Conservation (phyloP, 108 stramenopile genomes). For the Nitzschia putrida region DNA sequence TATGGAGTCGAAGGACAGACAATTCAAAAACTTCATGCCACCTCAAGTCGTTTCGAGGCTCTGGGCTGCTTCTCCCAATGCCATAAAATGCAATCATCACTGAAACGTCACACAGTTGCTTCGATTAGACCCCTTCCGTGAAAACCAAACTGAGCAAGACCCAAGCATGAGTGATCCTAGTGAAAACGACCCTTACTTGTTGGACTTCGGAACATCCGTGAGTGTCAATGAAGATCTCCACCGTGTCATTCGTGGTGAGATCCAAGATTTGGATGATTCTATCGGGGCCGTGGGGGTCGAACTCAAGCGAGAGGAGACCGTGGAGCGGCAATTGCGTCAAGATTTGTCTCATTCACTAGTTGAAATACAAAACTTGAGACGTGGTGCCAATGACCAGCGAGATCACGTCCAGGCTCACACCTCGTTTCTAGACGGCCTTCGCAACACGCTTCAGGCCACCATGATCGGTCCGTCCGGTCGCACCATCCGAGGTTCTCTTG, state of each 20-base stretch:
- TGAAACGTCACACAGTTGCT: background rate
- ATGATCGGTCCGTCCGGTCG: slow-evolving; percentile 7
- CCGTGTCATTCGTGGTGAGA: slow-evolving; percentile 44
- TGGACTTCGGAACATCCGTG: slow-evolving; percentile 48
- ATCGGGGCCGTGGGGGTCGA: slow-evolving; percentile 30
- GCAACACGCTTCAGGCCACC: background rate
- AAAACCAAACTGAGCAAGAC: background rate
- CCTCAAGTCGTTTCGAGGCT: too few relatives aligned
- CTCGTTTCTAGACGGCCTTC: slow-evolving; percentile 9
- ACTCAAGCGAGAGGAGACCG: slow-evolving; percentile 35
- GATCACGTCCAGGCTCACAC: slow-evolving; percentile 23
- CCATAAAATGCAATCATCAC: background rate
- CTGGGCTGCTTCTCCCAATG: too few relatives aligned
- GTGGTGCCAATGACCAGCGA: slow-evolving; percentile 23
- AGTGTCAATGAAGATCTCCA: slow-evolving; percentile 54
- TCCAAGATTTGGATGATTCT: slow-evolving; percentile 39
- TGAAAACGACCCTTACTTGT: slow-evolving; percentile 21
- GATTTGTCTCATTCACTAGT: slow-evolving; percentile 26
- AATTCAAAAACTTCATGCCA: too few relatives aligned
- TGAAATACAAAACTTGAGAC: slow-evolving; percentile 35
- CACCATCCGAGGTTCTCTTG: background rate
- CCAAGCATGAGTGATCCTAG: background rate
- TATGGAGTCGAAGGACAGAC: too few relatives aligned
- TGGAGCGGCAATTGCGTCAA: slow-evolving; percentile 23
- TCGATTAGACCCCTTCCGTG: background rate